A percentile compares a stretch with the other conserved stretches of the same genome.
phyloP scores from a whole-genome alignment of 257 asterid genomes.

The Solanum appendiculatum region DNA sequence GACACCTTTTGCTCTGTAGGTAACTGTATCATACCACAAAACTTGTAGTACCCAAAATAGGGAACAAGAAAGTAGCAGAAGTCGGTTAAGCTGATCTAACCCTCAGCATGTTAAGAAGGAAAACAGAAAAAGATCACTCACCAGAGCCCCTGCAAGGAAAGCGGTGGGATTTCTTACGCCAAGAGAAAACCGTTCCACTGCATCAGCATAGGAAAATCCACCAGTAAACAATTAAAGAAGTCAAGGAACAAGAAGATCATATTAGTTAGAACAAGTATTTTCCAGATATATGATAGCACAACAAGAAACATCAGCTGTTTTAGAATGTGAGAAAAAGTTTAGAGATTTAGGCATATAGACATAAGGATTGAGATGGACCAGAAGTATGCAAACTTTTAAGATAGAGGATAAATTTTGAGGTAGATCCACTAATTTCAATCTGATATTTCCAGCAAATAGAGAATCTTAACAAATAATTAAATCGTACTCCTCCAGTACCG shows the following conservation, averaged over 20 bases:
- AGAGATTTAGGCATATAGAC: background rate
- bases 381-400: background rate
- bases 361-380: background rate
- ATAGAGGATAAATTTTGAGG: background rate
- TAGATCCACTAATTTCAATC: background rate
- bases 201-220: conserved; percentile 9
- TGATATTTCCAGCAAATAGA: background rate
- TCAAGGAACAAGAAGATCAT: background rate
- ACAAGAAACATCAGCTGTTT: background rate
- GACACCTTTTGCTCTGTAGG: background rate
- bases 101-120: background rate
- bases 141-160: conserved; percentile 88
- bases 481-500: background rate
- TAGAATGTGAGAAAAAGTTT: background rate
- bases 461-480: background rate
- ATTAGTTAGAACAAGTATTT: background rate
- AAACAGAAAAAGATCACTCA: conserved; percentile 23
- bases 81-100: background rate
- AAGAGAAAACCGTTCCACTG: conserved; percentile 86
- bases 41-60: background rate
- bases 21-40: background rate
- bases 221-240: conserved; percentile 1
- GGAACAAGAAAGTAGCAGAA: background rate
- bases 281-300: background rate
- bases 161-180: conserved; percentile 92